Conservation (phyloP, 2,329 filamentous ascomycete species). For the Aspergillaceae sp. region DNA sequence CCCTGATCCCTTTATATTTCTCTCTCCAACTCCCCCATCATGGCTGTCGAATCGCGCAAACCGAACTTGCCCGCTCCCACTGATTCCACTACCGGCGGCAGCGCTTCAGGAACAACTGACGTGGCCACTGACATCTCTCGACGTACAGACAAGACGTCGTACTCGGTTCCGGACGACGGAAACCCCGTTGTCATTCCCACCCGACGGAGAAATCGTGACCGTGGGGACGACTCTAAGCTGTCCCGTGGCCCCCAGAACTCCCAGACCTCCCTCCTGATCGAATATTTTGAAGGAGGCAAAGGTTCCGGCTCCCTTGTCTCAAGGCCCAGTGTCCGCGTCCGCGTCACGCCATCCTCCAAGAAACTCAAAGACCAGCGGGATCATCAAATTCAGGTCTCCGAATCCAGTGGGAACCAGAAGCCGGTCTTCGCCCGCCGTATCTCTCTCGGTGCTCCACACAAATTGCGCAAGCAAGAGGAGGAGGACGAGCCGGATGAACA, state of each 20-base stretch:
- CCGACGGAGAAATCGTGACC: conserved; percentile 37
- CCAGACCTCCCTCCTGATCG: conserved; percentile 85
- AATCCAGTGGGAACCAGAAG: conserved; percentile 65
- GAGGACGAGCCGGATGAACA: conserved; percentile 48
- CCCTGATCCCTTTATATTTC: conserved; percentile 1
- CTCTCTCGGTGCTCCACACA: conserved; percentile 45
- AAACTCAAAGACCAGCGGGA: conserved; percentile 45
- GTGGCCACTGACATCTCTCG: conserved; percentile 44
- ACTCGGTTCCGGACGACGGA: conserved; percentile 45
- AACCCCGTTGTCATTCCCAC: conserved; percentile 89
- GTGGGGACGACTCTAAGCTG: conserved; percentile 47
- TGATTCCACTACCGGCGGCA: conserved; percentile 37
- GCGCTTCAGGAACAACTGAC: conserved; percentile 39
- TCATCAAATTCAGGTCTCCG: conserved; percentile 80
- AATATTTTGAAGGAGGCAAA: conserved; percentile 82
- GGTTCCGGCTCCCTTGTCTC: conserved; percentile 49
- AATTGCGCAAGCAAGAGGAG: conserved; percentile 24
- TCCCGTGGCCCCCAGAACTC: conserved; percentile 52
- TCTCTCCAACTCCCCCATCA: conserved; percentile 22
- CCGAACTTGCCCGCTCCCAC: conserved; percentile 43
- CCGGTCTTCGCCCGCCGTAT: conserved; percentile 61
- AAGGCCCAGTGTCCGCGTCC: conserved; percentile 72
- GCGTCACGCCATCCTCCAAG: conserved; percentile 65
- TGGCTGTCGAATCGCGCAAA: conserved; percentile 43
- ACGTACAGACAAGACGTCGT: conserved; percentile 43